These are phyloP conservation scores for Vaccinium darrowii DNA, from an alignment of 148 eudicot genomes.

Conservation along the genomic window DNA sequence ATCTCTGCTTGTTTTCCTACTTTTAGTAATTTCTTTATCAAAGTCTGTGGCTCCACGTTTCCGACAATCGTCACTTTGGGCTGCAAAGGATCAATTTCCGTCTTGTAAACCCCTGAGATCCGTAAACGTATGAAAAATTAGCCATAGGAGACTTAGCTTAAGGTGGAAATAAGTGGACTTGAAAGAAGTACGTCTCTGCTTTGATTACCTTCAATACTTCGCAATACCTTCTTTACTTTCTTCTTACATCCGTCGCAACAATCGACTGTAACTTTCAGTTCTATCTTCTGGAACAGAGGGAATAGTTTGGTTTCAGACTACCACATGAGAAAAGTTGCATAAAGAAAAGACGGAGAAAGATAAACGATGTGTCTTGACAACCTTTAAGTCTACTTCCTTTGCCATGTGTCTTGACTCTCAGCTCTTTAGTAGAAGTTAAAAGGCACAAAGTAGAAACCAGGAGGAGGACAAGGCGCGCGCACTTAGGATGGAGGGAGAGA, in stretches of 20 bases:
- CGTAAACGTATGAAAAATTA: neutral
- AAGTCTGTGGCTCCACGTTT: constrained; percentile 14
- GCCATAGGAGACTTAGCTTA: neutral
- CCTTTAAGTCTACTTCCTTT: constrained; percentile 2
- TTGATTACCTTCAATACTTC: constrained; percentile 15
- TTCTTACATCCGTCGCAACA: constrained; percentile 18
- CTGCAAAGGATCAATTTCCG: constrained; percentile 13
- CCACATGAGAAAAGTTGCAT: constrained; percentile 4
- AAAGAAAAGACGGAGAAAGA: neutral
- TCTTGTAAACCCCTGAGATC: constrained; percentile 15
- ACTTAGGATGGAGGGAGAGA: neutral
- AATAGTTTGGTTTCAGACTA: constrained; percentile 13
- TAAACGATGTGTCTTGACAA: no score
- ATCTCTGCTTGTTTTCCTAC: constrained; percentile 15
- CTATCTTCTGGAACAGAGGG: constrained; percentile 15
- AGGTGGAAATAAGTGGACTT: neutral
- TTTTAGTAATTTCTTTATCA: constrained; percentile 9
- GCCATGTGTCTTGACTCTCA: constrained; percentile 9
- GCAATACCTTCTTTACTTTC: constrained; percentile 13
- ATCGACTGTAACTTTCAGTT: constrained; percentile 8
- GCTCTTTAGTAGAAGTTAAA: neutral
- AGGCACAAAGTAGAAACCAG: neutral
- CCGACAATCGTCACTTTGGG: constrained; percentile 15
- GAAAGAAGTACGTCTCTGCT: constrained; percentile 3
- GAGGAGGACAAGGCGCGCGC: neutral